Evolutionary conservation across 257 asterid species (phyloP).

Genomic region (Solanum neorickii): DNA sequence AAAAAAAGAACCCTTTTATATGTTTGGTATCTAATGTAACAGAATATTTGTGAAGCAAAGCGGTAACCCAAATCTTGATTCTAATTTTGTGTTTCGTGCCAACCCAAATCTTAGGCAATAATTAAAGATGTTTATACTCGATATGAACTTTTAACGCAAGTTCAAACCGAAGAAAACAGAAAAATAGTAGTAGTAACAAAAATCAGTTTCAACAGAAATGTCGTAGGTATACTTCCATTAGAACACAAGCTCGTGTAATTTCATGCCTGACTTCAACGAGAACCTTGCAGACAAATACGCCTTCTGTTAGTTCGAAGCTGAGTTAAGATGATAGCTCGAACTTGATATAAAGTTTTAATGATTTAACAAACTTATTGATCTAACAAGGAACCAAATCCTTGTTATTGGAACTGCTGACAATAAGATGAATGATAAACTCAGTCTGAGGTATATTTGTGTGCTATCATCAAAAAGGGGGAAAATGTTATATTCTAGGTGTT

Average conservation of each 20-base stretch:
- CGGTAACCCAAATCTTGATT: neutral
- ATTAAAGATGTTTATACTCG: neutral
- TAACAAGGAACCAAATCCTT: too few species aligned
- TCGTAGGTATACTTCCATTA: neutral
- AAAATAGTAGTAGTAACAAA: neutral
- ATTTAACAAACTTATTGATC: too few species aligned
- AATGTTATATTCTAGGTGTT: too few species aligned
- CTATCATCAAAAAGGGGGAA: too few species aligned
- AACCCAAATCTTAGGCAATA: neutral
- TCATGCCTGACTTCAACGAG: conserved; percentile 30
- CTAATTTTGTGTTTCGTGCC: neutral
- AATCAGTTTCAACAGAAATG: neutral
- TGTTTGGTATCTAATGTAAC: neutral
- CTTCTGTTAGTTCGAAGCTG: too few species aligned
- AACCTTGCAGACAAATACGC: conserved; percentile 28
- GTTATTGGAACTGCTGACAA: too few species aligned
- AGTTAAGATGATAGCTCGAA: too few species aligned
- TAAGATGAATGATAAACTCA: too few species aligned
- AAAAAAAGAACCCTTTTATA: too few species aligned
- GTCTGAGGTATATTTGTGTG: too few species aligned
- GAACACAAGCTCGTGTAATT: conserved; percentile 25
- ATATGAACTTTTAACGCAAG: neutral
- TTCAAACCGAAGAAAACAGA: neutral
- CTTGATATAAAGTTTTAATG: too few species aligned
- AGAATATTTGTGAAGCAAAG: neutral